These are phyloP conservation scores for Dendrostoma leiphaemia DNA, from an alignment of 2,329 filamentous ascomycete species.

Conservation along the genomic window DNA sequence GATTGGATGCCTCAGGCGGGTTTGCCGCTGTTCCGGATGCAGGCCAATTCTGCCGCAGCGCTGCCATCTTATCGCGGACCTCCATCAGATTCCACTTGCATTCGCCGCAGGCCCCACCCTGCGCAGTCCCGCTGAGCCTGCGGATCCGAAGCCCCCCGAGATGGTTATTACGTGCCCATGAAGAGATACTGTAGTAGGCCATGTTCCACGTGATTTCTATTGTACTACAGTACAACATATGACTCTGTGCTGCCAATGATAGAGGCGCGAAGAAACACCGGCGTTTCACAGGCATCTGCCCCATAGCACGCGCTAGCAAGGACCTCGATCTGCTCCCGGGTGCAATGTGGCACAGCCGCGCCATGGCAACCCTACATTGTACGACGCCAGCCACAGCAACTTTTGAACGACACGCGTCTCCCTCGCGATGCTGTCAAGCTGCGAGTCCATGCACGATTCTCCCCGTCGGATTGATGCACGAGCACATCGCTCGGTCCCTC, in stretches of 20 bases:
- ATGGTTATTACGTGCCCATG: too few relatives aligned
- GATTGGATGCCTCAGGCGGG: background rate
- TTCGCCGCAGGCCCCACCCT: background rate
- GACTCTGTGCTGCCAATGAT: background rate
- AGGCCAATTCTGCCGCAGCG: background rate
- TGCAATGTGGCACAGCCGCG: background rate
- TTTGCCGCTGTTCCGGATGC: background rate
- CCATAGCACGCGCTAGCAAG: background rate
- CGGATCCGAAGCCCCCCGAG: background rate
- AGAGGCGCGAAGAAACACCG: background rate
- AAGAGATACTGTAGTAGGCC: background rate
- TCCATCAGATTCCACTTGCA: background rate
- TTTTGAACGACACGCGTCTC: background rate
- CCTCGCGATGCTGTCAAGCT: too few relatives aligned
- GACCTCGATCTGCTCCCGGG: background rate
- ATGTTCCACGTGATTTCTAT: background rate
- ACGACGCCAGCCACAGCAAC: background rate
- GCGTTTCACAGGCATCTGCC: background rate
- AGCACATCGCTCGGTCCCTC: too few relatives aligned
- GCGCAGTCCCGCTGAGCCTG: background rate
- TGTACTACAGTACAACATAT: too few relatives aligned
- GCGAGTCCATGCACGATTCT: too few relatives aligned
- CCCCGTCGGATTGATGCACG: too few relatives aligned
- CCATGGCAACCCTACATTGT: background rate
- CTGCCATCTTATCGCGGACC: conserved; percentile 2